Conservation (phyloP, 306 rosid species). For the Acacia confusa region DNA sequence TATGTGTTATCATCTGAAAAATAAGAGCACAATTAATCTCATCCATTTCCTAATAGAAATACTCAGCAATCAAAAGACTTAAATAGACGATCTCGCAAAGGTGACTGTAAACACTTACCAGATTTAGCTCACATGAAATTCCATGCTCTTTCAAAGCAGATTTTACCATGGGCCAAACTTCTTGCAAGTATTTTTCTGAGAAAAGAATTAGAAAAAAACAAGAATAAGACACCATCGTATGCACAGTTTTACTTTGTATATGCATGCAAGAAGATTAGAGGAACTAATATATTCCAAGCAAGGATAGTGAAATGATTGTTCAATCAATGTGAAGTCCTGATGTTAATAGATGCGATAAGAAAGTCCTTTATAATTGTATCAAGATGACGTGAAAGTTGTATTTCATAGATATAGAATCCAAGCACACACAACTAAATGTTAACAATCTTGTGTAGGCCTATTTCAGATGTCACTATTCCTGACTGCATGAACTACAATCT, state of each 20-base stretch:
- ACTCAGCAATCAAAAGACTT: background rate
- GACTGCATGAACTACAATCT: no score
- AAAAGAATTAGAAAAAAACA: background rate
- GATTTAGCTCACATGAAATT: conserved; percentile 59
- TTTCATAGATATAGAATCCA: no score
- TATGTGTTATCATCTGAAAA: background rate
- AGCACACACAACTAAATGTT: no score
- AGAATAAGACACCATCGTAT: background rate
- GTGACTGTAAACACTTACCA: conserved; percentile 46
- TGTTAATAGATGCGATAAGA: no score
- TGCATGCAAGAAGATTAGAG: background rate
- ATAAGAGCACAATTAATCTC: background rate
- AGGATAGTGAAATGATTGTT: no score
- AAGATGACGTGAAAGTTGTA: no score
- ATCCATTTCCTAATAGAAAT: background rate
- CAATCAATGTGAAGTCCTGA: no score
- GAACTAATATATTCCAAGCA: no score
- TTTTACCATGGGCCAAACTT: conserved; percentile 70
- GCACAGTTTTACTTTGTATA: background rate
- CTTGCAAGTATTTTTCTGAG: conserved; percentile 77
- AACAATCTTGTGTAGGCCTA: no score
- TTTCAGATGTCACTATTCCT: no score
- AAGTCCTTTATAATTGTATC: no score
- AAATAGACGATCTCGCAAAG: background rate
- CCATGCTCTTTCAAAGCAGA: conserved; percentile 63